Evolutionary conservation across 768 basidiomycete species (phyloP), one percentile per base, ranked within the genome.

Genomic region (Obba rivulosa): DNA sequence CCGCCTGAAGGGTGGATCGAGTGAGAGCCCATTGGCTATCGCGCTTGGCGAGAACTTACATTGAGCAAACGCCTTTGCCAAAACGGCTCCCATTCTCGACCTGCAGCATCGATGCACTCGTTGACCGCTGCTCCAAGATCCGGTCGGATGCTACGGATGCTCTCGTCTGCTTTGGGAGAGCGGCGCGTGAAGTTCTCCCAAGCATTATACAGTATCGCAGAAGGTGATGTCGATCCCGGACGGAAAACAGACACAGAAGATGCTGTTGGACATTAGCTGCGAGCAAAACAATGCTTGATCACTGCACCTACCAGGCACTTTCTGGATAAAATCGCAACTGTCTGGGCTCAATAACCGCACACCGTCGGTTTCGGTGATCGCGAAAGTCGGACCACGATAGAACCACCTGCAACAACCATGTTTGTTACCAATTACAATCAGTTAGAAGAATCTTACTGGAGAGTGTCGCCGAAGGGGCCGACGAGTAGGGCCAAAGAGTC

Each of bases 161-260:
- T 90, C 65, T 97, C 95, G 58, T 97, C 92, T 1, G 94, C 89
- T 64, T 93, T 92, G 2, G 95, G 89, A 1, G 89, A 87, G 41
- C 86, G 84, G 17, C 76, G 76, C 3, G 77, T 77, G 63, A 95
- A 98, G 57, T 83, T 87, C 56, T 92, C 85, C 78, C 91, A 87
- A 18, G 96, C 95, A 54, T 96, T 91, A 57, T 83, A 92, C 2
- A 99, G 73, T 46, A 95, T 93, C 0, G 96, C 92, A 2, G 93
- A 80, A 1, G 94, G 87, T 3, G 91, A 85, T 0, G 86, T 87
- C 8, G 96, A 98, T 10, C 94, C 95, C 23, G 96, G 96, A 34
- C 83, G 78, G 66, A 97, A 95, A 25, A 96, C 82, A 1, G 88
- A 86, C 31, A 87, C 65, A 1, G 85, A 81, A 0, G 92, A 85